A percentile compares a stretch with the other conserved stretches of the same genome.
phyloP scores from a whole-genome alignment of 192 early-diverging fungal species.

The Gorgonomyces haynaldii region DNA sequence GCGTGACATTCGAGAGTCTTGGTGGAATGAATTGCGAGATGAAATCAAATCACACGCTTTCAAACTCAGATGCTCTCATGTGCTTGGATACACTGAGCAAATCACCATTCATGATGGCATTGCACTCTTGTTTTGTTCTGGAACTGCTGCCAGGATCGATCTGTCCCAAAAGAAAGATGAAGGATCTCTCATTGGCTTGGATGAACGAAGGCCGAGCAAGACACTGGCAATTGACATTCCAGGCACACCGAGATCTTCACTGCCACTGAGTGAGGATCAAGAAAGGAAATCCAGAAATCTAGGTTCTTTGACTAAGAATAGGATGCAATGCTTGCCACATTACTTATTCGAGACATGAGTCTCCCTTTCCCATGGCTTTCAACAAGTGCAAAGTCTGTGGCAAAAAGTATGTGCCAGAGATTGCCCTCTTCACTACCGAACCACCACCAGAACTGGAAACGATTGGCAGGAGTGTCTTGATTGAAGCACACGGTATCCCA shows the following conservation, averaged over 20 bases:
- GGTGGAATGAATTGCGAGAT: slow-evolving; percentile 66
- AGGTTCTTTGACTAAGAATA: slow-evolving; percentile 8
- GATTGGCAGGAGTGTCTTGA: slow-evolving; percentile 49
- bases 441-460: slow-evolving; percentile 59
- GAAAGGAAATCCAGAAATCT: no score
- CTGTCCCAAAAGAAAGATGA: slow-evolving; percentile 10
- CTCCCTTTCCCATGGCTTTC: slow-evolving; percentile 60
- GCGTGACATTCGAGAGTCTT: slow-evolving; percentile 39
- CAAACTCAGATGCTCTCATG: slow-evolving; percentile 51
- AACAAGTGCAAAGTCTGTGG: slow-evolving; percentile 57
- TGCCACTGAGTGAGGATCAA: not conserved
- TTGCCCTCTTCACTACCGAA: slow-evolving; percentile 61
- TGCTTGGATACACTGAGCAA: slow-evolving; percentile 64
- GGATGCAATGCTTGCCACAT: slow-evolving; percentile 55
- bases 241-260: not conserved
- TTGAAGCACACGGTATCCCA: slow-evolving; percentile 58
- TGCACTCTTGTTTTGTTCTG: slow-evolving; percentile 50
- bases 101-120: slow-evolving; percentile 56
- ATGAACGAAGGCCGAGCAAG: not conserved
- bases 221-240: no score
- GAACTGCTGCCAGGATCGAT: slow-evolving; percentile 63
- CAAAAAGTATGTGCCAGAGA: slow-evolving; percentile 63
- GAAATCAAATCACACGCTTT: slow-evolving; percentile 68
- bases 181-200: not conserved
- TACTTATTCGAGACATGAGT: slow-evolving; percentile 46